Base-by-base conservation (phyloP, 1,284 basidiomycete species). In the Moesziomyces antarcticus region DNA sequence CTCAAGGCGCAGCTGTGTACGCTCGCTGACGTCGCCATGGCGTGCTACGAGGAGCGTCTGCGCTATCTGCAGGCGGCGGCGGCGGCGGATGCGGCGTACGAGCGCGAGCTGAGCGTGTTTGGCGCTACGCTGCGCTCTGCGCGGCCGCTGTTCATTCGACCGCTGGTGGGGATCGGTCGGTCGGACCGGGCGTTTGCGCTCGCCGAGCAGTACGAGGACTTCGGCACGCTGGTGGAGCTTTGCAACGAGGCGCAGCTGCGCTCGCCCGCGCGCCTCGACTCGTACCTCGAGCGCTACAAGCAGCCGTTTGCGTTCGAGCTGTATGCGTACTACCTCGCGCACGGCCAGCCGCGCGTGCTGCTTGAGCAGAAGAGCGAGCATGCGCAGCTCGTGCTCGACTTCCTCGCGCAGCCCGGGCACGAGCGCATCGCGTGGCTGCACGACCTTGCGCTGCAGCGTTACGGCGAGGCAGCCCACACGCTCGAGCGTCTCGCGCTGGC, bases 241-340 rank as follows among this genome's bases (percentile, higher is more conserved):
- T 94, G 92, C 84, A 89, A 93, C 81, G 88, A 88, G 80, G 59
- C 82, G 65, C 14, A 25, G 5, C 81, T 44, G 71, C 37, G 41
- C 3, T 63, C 84, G 1, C 54, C 75, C 1, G 79, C 79, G 1
- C 76, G 84, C 21, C 74, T 86, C 13, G 84, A 91, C 76, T 83
- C 84, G 4, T 98, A 96, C 84, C 89, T 97, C 56, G 88, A 92
- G 51, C 88, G 87, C 70, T 97, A 92, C 85, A 89, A 91, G 53
- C 89, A 93, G 46, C 89, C 89, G 24, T 99, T 98, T 79, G 92
- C 94, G 0, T 91, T 89, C 24, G 91, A 94, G 80, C 87, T 98
- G 35, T 97, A 94, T 83, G 88, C 89, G 71, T 97, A 85, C 84
- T 88, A 87, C 76, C 85, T 88, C 55, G 86, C 87, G 48, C 83